Evolutionary conservation across 495 filamentous ascomycete species (phyloP).

Genomic region (Cercophora newfieldiana): DNA sequence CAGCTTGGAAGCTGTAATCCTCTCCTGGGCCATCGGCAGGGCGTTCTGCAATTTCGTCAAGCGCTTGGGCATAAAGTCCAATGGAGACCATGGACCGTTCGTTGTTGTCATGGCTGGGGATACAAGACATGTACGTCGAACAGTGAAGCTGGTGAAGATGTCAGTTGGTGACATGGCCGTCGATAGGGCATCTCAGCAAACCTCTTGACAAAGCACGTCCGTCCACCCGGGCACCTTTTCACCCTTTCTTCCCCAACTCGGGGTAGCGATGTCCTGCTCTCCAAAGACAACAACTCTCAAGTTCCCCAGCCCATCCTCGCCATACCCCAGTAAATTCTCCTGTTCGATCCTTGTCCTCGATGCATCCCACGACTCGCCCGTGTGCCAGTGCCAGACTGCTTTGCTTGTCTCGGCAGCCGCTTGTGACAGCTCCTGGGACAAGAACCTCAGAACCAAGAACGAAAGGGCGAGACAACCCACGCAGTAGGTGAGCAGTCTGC

Average conservation of each 20-base stretch:
- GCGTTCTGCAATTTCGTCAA: conserved; percentile 17
- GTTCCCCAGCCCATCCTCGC: not conserved
- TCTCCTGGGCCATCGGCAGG: conserved; percentile 24
- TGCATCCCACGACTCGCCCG: conserved; percentile 7
- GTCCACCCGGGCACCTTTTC: not conserved
- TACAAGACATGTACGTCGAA: conserved; percentile 32
- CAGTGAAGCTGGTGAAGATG: conserved; percentile 35
- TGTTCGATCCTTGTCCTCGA: not conserved
- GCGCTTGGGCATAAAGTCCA: conserved; percentile 31
- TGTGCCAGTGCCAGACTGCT: conserved; percentile 21
- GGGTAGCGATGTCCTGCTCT: conserved; percentile 26
- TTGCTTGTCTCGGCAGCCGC: conserved; percentile 3
- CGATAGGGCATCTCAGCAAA: not conserved
- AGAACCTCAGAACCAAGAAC: conserved; percentile 18
- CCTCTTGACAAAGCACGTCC: conserved; percentile 1
- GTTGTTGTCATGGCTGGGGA: conserved; percentile 27
- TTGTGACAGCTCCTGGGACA: conserved; percentile 13
- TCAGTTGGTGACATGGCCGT: conserved; percentile 18
- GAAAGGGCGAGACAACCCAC: conserved; percentile 20
- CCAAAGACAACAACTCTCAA: conserved; percentile 32
- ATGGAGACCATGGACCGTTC: conserved; percentile 34
- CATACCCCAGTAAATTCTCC: not conserved
- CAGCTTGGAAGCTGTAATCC: conserved; percentile 40
- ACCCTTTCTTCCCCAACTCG: conserved; percentile 17
- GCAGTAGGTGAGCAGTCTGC: conserved; percentile 29